Evolutionary conservation across 345 rosid species (phyloP).

Genomic region (Citrus inodora): DNA sequence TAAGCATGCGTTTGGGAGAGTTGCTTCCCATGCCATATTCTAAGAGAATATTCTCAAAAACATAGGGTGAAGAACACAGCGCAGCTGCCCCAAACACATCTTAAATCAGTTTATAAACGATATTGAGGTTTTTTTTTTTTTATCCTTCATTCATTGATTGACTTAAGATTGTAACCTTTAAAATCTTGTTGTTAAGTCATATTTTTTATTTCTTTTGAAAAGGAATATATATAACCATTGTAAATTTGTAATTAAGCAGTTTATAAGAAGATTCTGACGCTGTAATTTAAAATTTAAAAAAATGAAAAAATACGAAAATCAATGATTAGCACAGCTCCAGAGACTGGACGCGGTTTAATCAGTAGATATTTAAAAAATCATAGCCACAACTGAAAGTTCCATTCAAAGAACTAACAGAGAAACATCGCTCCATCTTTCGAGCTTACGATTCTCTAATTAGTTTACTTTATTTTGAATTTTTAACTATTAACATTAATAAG

Average conservation of each 20-base stretch:
- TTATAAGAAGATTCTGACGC: background rate
- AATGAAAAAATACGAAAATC: background rate
- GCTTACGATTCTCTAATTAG: slow-evolving; percentile 8
- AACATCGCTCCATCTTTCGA: background rate
- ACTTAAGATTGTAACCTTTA: background rate
- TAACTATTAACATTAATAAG: background rate
- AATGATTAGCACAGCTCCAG: slow-evolving; percentile 14
- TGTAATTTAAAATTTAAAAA: background rate
- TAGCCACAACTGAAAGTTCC: background rate
- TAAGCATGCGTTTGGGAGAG: accelerated
- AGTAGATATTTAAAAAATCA: background rate
- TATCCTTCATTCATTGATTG: background rate
- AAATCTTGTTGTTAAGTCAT: background rate
- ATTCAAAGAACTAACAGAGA: background rate
- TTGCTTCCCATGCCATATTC: too few relatives aligned
- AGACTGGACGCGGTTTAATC: slow-evolving; percentile 17
- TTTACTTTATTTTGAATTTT: background rate
- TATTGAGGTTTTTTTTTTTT: background rate
- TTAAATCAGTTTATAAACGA: too few relatives aligned
- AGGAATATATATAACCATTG: background rate
- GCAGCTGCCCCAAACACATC: accelerated
- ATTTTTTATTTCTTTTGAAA: background rate
- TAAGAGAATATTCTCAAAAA: too few relatives aligned
- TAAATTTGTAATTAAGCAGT: background rate
- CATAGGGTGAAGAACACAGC: too few relatives aligned